Percentiles rank a stretch among this genome's conserved stretches.
Evolutionary conservation across 306 rosid species (phyloP).

Genomic region (Mimosa pudica): DNA sequence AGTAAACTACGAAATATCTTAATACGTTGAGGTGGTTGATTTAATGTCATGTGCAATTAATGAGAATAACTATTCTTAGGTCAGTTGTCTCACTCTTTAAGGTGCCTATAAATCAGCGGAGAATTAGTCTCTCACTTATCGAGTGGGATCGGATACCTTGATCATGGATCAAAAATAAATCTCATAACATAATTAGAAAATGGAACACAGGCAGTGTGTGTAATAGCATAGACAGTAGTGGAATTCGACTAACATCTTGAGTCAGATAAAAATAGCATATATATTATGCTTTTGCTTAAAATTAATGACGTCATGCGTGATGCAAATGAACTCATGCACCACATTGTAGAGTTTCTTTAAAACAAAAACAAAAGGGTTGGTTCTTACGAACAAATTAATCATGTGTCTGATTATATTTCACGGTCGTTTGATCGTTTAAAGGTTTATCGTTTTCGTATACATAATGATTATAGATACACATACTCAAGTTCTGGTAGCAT

Average conservation of each 20-base stretch:
- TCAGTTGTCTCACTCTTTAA: too few relatives aligned
- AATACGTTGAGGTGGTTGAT: too few relatives aligned
- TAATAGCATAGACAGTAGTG: not conserved
- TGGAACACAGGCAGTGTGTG: not conserved
- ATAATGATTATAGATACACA: not conserved
- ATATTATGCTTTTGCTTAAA: not conserved
- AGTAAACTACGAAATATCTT: not conserved
- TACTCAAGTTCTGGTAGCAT: slow-evolving; percentile 34
- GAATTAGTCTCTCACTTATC: too few relatives aligned
- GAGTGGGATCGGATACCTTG: too few relatives aligned
- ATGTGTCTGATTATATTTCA: not conserved
- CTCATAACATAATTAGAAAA: not conserved
- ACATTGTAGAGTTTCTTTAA: not conserved
- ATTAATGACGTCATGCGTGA: slow-evolving; percentile 47
- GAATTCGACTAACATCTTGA: not conserved
- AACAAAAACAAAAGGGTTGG: not conserved
- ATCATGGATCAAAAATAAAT: too few relatives aligned
- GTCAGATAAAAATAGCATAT: not conserved
- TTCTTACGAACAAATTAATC: not conserved
- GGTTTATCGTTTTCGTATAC: not conserved
- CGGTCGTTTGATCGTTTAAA: not conserved
- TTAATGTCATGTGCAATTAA: too few relatives aligned
- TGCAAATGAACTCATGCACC: slow-evolving; percentile 37
- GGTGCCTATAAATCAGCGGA: too few relatives aligned
- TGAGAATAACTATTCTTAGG: too few relatives aligned